Evolutionary conservation across 2,329 filamentous ascomycete genomes (phyloP), one percentile per base, ranked within the genome.

Genomic region (Venturia asperata): DNA sequence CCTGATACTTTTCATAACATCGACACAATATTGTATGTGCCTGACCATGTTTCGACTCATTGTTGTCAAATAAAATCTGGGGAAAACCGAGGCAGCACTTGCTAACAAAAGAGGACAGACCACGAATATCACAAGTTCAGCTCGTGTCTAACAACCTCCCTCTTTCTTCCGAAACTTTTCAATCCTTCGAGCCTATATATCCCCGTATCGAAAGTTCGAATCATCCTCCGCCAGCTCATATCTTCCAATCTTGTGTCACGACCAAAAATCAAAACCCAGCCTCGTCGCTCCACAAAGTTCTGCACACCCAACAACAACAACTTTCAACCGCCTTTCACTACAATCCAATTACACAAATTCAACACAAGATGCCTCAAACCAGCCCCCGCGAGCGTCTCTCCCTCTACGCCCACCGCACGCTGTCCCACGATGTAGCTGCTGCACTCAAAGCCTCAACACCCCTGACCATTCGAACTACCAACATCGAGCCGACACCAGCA

Each of bases 321-420:
- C 5, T 15, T 15, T 3, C 52, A n/a, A 37, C 30, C 52, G 37
- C 27, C 3, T 37, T 37, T n/a, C 15, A 1, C 7, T 15, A 58
- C 37, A 19, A 13, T 7, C 27, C 27, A 61, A 37, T 58, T 17
- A 49, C 55, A 13, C 27, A 34, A 52, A 21, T 43, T 52, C 45
- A 47, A 66, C 73, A 61, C 58, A 76, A 73, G 69, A 63, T 64
- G 61, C 24, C 64, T 64, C 64, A 64, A 61, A 39, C 69, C 69
- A 73, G 72, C 70, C 75, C 75, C 61, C 76, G 75, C 69, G 73
- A 76, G 68, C 75, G 74, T 71, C 76, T 77, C 67, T 76, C 75
- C 62, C 73, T 77, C 73, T 70, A 75, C 68, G 76, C 74, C 65
- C 74, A 76, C 71, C 72, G 74, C 27, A 74, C 74, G 1, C 75